phyloP scores from a whole-genome alignment of 257 asterid genomes.

The Cinchona pubescens region DNA sequence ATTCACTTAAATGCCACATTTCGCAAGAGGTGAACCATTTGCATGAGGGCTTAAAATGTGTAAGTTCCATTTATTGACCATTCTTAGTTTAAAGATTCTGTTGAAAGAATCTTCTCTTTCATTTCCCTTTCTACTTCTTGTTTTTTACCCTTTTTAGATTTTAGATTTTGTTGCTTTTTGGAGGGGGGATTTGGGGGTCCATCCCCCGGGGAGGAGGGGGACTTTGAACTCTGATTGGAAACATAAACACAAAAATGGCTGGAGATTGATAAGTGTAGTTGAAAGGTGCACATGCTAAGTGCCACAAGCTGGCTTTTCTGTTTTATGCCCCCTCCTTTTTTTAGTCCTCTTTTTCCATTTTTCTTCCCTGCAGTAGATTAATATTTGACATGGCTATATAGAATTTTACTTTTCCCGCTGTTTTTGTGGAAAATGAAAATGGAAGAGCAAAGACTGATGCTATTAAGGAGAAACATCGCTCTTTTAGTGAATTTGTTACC shows the following conservation, averaged over 20 bases:
- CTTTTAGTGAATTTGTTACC: background rate
- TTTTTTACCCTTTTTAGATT: background rate
- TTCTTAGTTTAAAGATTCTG: background rate
- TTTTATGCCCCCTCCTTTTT: too few relatives aligned
- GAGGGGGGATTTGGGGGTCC: background rate
- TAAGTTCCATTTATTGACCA: constrained; percentile 42
- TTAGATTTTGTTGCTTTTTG: background rate
- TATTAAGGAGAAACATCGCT: background rate
- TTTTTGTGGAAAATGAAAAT: too few relatives aligned
- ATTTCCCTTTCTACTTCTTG: constrained; percentile 8
- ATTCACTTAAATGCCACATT: constrained; percentile 95
- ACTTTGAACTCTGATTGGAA: background rate
- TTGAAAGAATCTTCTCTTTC: background rate
- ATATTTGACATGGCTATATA: background rate
- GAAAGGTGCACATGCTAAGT: too few relatives aligned
- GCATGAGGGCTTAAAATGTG: constrained; percentile 89
- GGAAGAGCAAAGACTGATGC: too few relatives aligned
- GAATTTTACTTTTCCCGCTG: background rate
- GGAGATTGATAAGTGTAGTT: background rate
- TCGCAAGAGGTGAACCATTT: constrained; percentile 98
- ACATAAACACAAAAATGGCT: background rate
- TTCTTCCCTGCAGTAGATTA: background rate
- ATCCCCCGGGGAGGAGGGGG: too few relatives aligned
- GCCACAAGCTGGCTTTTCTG: too few relatives aligned
- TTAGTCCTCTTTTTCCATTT: too few relatives aligned